A percentile compares a stretch with the other conserved stretches of the same genome.
Evolutionary conservation across 495 filamentous ascomycete genomes (phyloP).

Genomic region (Aspergillus bridgeri): DNA sequence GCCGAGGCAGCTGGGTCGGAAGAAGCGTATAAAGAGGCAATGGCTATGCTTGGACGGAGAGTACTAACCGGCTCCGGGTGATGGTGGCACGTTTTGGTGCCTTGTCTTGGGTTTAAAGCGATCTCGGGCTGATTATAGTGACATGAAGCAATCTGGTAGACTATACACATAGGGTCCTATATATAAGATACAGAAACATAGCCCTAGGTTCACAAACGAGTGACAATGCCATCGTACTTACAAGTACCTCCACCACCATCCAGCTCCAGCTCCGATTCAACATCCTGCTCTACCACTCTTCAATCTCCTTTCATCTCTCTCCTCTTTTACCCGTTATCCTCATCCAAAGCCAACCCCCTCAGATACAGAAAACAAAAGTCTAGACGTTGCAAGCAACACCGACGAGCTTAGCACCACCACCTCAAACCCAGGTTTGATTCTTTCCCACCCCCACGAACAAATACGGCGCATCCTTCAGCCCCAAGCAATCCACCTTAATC

Average conservation of each 20-base stretch:
- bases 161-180: neutral
- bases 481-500: neutral
- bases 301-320: too few species aligned
- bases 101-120: too few species aligned
- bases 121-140: neutral
- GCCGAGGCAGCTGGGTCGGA: conserved; percentile 2
- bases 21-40: neutral
- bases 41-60: neutral
- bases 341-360: neutral
- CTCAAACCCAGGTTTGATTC: too few species aligned
- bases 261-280: too few species aligned
- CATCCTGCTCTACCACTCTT: too few species aligned
- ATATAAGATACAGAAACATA: neutral
- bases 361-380: too few species aligned
- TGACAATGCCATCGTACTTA: neutral
- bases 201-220: neutral
- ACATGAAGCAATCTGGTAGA: neutral
- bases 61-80: neutral
- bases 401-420: too few species aligned
- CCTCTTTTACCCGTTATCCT: too few species aligned
- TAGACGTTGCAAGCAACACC: too few species aligned
- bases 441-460: neutral
- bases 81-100: too few species aligned
- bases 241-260: too few species aligned
- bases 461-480: neutral